Evolutionary conservation across 192 early-diverging fungal genomes (phyloP), one percentile per base, ranked within the genome.

Genomic region (Rhizophagus sp.): DNA sequence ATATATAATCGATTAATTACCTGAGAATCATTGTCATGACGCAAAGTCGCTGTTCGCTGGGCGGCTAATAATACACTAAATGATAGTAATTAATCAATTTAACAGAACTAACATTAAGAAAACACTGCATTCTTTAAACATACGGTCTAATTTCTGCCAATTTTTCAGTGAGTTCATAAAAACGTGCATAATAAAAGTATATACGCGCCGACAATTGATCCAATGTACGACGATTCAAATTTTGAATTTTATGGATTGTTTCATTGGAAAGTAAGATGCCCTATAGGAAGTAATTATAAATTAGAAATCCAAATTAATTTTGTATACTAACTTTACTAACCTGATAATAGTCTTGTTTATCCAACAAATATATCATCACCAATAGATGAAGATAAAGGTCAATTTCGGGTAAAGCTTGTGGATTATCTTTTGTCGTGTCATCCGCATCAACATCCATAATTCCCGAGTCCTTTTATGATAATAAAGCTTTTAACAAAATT

Each of bases 111-210:
- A 39, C 11, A 41, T 1, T 15, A 30, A 64, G 12, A 62, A 80
- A 25, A 36, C 68, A 34, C 47, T 72, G 62, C 9, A 82, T 24
- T 44, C 57, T 25, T 27, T 13, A 83, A 34, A 84, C 89, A 80
- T 87, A 94, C 77, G 95, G 89, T 63, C 96, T 88, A 63, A 93
- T 92, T 33, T 95, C 94, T 12, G 94, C 87, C 34, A 96, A 80
- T 67, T 86, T 85, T 72, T 87, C 89, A 13, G 87, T 79, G 39
- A 97, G 73, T 82, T 98, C 97, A 82, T 95, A 95, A 84, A 96
- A 96, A 39, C 97, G 92, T 49, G 95, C 91, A 85, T 93, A 95
- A 85, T 97, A 99, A 83, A 97, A 99, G 88, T 95, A 97, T 27
- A 97, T 84, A 70, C 94, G 92, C 64, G 97, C 96, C 1, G 93